phyloP scores from a whole-genome alignment of 768 basidiomycete genomes.

The Clitopilus passeckerianus region DNA sequence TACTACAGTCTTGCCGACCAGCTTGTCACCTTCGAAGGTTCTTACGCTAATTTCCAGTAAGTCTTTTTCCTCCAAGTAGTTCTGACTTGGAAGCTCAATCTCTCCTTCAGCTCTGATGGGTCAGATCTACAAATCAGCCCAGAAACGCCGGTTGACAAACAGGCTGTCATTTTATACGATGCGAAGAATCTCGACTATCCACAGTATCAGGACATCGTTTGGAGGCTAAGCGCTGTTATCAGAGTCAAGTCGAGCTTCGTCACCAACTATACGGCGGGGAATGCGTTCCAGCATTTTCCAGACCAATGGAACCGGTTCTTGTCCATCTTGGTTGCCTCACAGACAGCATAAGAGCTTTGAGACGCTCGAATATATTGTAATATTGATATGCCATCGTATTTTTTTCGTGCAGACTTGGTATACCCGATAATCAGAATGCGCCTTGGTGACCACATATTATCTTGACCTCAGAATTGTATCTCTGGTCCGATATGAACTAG shows the following conservation, averaged over 20 bases:
- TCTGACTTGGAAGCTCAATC: too few relatives aligned
- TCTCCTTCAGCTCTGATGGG: slow-evolving; percentile 16
- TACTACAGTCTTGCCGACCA: slow-evolving; percentile 25
- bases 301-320: background rate
- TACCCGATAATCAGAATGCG: too few relatives aligned
- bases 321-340: background rate
- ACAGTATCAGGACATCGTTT: slow-evolving; percentile 15
- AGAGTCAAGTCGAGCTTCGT: slow-evolving; percentile 25
- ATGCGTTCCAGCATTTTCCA: background rate
- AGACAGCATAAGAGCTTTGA: background rate
- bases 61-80: background rate
- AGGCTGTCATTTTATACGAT: slow-evolving; percentile 25
- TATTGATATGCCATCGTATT: too few relatives aligned
- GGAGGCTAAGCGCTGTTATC: slow-evolving; percentile 12
- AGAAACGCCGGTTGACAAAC: slow-evolving; percentile 16
- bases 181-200: slow-evolving; percentile 15
- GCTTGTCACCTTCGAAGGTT: slow-evolving; percentile 22
- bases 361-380: background rate
- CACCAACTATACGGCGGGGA: slow-evolving; percentile 15
- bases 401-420: too few relatives aligned
- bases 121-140: slow-evolving; percentile 6
- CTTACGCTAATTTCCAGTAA: slow-evolving; percentile 22
- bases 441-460: too few relatives aligned
- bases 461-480: too few relatives aligned
- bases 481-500: too few relatives aligned